phyloP scores from a whole-genome alignment of 2,329 filamentous ascomycete genomes.

The Macrophomina phaseolina region DNA sequence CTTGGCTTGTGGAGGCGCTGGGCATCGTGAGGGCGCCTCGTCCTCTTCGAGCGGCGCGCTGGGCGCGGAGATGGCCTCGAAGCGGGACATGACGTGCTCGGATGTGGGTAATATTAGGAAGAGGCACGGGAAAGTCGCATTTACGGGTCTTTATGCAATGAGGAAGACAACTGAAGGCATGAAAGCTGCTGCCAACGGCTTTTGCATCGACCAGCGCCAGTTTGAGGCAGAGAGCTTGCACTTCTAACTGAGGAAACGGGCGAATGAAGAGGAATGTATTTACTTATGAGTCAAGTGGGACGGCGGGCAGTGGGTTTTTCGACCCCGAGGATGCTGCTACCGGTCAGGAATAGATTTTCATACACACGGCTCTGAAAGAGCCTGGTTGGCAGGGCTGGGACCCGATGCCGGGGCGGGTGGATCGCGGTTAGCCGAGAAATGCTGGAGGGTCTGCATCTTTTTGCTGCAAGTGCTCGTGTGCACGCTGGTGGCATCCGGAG shows the following conservation, averaged over 20 bases:
- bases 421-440: slow-evolving; percentile 16
- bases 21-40: neutral
- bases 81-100: slow-evolving; percentile 22
- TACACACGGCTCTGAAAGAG: neutral
- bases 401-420: slow-evolving; percentile 12
- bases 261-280: slow-evolving; percentile 23
- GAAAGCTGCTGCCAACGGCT: neutral
- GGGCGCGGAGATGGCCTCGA: slow-evolving; percentile 25
- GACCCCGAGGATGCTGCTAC: neutral
- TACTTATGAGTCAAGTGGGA: slow-evolving; percentile 19
- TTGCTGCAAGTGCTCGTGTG: neutral
- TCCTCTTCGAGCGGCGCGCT: slow-evolving; percentile 7
- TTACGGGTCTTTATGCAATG: neutral
- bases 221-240: neutral
- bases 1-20: neutral
- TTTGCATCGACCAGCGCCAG: neutral
- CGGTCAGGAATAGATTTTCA: slow-evolving; percentile 5
- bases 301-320: neutral
- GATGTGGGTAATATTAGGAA: neutral
- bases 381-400: neutral
- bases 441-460: neutral
- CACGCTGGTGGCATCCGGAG: neutral
- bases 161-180: neutral
- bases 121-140: neutral
- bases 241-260: neutral